These are phyloP conservation scores for Penicillium freii DNA, from an alignment of 2,329 filamentous ascomycete species.

Conservation along the genomic window DNA sequence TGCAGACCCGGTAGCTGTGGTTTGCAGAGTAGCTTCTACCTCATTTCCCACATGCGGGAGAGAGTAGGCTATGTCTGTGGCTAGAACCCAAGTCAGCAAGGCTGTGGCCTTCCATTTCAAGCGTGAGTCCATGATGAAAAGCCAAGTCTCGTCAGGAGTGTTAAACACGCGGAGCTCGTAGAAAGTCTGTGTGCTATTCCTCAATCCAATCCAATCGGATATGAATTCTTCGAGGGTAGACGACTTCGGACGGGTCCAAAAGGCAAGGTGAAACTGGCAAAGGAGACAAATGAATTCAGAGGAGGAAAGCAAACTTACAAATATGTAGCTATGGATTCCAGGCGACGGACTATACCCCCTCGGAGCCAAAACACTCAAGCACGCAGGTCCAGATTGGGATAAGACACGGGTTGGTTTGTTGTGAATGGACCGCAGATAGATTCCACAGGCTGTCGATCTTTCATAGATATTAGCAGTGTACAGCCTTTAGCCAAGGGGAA, in stretches of 20 bases:
- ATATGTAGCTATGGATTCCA: constrained; percentile 16
- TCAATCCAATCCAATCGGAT: constrained; percentile 9
- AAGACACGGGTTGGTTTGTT: constrained; percentile 15
- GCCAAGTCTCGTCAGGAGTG: neutral
- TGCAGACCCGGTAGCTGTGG: constrained; percentile 15
- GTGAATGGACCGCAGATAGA: constrained; percentile 14
- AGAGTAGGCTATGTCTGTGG: constrained; percentile 28
- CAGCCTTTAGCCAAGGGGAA: neutral
- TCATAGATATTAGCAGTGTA: constrained; percentile 8
- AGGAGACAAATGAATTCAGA: neutral
- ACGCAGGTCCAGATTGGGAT: constrained; percentile 6
- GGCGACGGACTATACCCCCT: neutral
- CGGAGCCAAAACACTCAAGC: neutral
- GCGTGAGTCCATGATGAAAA: constrained; percentile 20
- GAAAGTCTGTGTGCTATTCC: neutral
- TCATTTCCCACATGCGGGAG: constrained; percentile 22
- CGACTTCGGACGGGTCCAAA: constrained; percentile 1
- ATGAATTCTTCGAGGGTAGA: constrained; percentile 6
- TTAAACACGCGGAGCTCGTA: neutral
- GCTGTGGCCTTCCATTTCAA: constrained; percentile 26
- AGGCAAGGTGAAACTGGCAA: constrained; percentile 1
- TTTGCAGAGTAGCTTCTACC: constrained; percentile 12
- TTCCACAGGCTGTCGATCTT: constrained; percentile 20
- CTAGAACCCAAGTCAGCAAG: constrained; percentile 39
- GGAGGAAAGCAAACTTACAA: constrained; percentile 16